Percentiles rank a stretch among this genome's conserved stretches.
Conservation (phyloP, 768 basidiomycete species). For the Plicaturopsis crispa region DNA sequence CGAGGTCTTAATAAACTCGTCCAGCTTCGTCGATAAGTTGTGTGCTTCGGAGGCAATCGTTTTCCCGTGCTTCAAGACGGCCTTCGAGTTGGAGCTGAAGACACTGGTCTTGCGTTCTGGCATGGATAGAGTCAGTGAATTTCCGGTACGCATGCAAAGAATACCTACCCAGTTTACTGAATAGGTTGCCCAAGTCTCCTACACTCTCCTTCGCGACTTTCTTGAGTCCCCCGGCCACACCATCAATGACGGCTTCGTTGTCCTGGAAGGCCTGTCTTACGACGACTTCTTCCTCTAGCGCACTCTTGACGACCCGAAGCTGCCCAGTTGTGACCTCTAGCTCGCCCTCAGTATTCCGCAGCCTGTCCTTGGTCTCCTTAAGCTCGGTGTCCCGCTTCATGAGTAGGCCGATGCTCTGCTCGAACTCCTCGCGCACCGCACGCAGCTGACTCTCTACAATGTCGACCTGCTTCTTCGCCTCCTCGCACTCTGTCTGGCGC, state of each 20-base stretch:
- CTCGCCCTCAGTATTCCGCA: conserved; percentile 43
- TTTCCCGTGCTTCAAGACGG: conserved; percentile 56
- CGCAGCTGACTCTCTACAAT: conserved; percentile 79
- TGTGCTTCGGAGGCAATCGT: conserved; percentile 47
- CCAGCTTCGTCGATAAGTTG: conserved; percentile 47
- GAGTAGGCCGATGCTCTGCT: conserved; percentile 76
- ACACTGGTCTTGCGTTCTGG: conserved; percentile 68
- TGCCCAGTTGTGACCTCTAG: conserved; percentile 50
- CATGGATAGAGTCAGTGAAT: conserved; percentile 7
- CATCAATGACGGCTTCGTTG: conserved; percentile 64
- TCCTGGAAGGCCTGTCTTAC: conserved; percentile 72
- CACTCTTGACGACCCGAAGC: conserved; percentile 45
- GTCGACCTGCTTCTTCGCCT: conserved; percentile 76
- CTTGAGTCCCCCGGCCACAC: conserved; percentile 66
- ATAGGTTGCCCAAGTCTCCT: conserved; percentile 61
- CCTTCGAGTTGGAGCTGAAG: conserved; percentile 56
- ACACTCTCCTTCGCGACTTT: conserved; percentile 60
- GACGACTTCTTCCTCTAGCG: conserved; percentile 73
- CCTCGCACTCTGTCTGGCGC: conserved; percentile 68
- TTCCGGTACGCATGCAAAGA: background rate
- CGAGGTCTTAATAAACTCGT: conserved; percentile 52
- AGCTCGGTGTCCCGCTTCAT: conserved; percentile 74
- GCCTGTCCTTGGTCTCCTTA: conserved; percentile 45
- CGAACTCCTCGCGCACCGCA: conserved; percentile 82
- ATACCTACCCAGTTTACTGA: conserved; percentile 74